Percentiles rank a stretch among this genome's conserved stretches.
These are phyloP conservation scores for Aspergillus pseudonomiae DNA, from an alignment of 2,329 filamentous ascomycete species.

Conservation along the genomic window DNA sequence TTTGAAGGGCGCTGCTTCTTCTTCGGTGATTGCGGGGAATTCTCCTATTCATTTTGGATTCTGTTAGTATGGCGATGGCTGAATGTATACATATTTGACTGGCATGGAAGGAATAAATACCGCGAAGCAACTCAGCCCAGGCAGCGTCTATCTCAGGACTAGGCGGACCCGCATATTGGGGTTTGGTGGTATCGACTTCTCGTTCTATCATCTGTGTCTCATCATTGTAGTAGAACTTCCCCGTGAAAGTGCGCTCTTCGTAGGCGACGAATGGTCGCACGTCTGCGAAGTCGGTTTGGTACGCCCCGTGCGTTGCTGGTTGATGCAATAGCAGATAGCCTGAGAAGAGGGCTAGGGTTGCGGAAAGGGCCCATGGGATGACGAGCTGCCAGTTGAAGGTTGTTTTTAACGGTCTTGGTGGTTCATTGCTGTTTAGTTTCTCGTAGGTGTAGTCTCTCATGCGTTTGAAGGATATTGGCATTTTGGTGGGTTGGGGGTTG, in stretches of 20 bases:
- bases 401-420: neutral
- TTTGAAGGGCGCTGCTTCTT: neutral
- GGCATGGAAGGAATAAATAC: neutral
- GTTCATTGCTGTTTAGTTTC: neutral
- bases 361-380: neutral
- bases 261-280: neutral
- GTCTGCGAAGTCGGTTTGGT: neutral
- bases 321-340: neutral
- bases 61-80: neutral
- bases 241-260: neutral
- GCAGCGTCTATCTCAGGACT: neutral
- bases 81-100: too few species aligned
- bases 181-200: neutral
- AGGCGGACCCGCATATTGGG: neutral
- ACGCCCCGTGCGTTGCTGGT: neutral
- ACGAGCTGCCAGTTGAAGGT: neutral
- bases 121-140: neutral
- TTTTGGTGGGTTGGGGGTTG: neutral
- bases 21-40: neutral
- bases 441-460: neutral
- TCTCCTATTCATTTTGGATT: neutral
- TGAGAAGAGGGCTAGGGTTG: neutral
- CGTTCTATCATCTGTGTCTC: neutral
- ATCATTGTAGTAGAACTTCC: neutral
- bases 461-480: neutral